phyloP scores from a whole-genome alignment of 129 eudicot genomes.

The Pseudognaphalium luteoalbum region DNA sequence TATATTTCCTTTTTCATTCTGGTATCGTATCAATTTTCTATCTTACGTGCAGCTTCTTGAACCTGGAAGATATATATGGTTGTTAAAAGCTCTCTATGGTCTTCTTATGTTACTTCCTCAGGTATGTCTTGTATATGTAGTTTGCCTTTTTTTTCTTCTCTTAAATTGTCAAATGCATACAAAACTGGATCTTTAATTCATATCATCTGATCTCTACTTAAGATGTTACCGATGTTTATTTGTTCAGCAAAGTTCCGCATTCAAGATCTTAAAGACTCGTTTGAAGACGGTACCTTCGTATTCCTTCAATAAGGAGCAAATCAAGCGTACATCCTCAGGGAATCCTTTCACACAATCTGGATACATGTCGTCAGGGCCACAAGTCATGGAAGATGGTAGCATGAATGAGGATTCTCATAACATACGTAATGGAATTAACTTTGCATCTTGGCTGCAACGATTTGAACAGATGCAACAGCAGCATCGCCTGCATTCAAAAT shows the following conservation, averaged over 20 bases:
- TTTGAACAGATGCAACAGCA: conserved; percentile 72
- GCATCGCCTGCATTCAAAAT: conserved; percentile 67
- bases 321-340: conserved; percentile 43
- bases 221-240: conserved; percentile 20
- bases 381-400: conserved; percentile 44
- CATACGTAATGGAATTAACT: conserved; percentile 59
- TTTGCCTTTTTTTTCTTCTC: not conserved
- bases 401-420: conserved; percentile 38
- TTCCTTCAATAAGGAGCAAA: conserved; percentile 68
- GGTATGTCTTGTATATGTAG: conserved; percentile 40
- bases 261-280: conserved; percentile 88
- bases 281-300: conserved; percentile 87
- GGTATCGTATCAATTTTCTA: not conserved
- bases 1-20: not conserved
- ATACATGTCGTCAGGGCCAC: conserved; percentile 21
- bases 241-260: conserved; percentile 93
- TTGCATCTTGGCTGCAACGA: conserved; percentile 63
- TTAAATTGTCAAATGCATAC: conserved; percentile 8
- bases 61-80: conserved; percentile 84
- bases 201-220: conserved; percentile 10
- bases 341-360: conserved; percentile 34
- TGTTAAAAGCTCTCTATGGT: conserved; percentile 85
- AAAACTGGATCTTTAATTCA: conserved; percentile 10
- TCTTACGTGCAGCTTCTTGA: conserved; percentile 79
- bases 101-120: conserved; percentile 95